Evolutionary conservation across 2,329 filamentous ascomycete species (phyloP).

Genomic region (Pestalotiopsis sp.): DNA sequence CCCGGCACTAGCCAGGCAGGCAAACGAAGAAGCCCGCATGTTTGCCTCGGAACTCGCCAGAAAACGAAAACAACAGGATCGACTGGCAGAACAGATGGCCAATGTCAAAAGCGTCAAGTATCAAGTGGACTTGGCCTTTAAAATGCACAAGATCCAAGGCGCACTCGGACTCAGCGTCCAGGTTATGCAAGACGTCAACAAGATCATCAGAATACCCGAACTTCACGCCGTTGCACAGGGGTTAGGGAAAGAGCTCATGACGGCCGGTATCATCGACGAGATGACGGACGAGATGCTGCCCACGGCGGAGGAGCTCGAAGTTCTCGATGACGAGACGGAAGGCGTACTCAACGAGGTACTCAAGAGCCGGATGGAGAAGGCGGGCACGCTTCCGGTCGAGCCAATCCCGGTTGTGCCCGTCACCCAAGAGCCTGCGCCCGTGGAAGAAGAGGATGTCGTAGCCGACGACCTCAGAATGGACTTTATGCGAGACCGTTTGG

Average conservation of each 20-base stretch:
- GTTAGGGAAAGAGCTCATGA: constrained; percentile 83
- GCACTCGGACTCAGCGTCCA: constrained; percentile 83
- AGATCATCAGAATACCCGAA: constrained; percentile 80
- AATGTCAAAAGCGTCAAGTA: constrained; percentile 92
- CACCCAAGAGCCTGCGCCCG: constrained; percentile 53
- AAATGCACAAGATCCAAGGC: constrained; percentile 92
- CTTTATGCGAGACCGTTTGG: constrained; percentile 89
- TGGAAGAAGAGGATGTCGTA: constrained; percentile 73
- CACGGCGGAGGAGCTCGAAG: constrained; percentile 58
- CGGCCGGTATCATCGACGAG: constrained; percentile 96
- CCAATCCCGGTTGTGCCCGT: constrained; percentile 53
- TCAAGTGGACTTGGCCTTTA: constrained; percentile 97
- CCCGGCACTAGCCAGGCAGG: constrained; percentile 77
- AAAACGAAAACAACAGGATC: constrained; percentile 72
- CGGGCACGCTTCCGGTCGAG: constrained; percentile 42
- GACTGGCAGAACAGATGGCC: constrained; percentile 84
- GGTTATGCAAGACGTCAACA: constrained; percentile 97
- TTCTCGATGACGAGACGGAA: constrained; percentile 76
- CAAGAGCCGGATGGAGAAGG: constrained; percentile 76
- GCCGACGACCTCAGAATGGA: constrained; percentile 89
- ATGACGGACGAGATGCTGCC: constrained; percentile 89
- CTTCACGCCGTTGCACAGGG: constrained; percentile 88
- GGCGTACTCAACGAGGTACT: constrained; percentile 89
- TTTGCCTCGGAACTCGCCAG: constrained; percentile 89
- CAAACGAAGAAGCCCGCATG: constrained; percentile 78